Conservation (phyloP, 2,329 filamentous ascomycete genomes). For the Zymoseptoria brevis region DNA sequence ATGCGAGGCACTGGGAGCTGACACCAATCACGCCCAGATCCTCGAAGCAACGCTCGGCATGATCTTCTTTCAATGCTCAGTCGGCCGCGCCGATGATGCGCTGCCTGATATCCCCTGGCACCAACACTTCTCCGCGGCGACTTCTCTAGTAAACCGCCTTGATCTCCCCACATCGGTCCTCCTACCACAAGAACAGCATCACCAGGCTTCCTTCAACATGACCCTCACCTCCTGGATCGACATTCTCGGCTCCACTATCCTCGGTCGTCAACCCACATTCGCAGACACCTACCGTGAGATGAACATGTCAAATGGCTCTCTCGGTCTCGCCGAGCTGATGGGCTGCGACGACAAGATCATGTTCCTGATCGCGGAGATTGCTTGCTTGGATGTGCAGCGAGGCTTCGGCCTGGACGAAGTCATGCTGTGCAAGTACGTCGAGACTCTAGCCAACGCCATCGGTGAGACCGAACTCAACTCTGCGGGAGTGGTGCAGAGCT, state of each 20-base stretch:
- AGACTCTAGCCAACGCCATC: slow-evolving; percentile 79
- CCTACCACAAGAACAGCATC: slow-evolving; percentile 33
- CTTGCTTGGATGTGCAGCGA: slow-evolving; percentile 87
- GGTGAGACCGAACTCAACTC: slow-evolving; percentile 63
- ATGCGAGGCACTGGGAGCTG: slow-evolving; percentile 70
- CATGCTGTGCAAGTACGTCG: slow-evolving; percentile 79
- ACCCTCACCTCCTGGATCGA: slow-evolving; percentile 91
- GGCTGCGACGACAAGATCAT: slow-evolving; percentile 95
- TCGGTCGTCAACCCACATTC: slow-evolving; percentile 75
- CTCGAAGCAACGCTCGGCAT: slow-evolving; percentile 88
- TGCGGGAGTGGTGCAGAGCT: slow-evolving; percentile 37
- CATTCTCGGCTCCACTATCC: slow-evolving; percentile 89
- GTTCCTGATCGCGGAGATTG: slow-evolving; percentile 96
- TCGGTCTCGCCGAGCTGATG: slow-evolving; percentile 87
- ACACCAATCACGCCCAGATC: slow-evolving; percentile 78
- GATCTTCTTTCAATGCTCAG: slow-evolving; percentile 93
- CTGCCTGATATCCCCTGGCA: slow-evolving; percentile 93
- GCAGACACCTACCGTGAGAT: slow-evolving; percentile 95
- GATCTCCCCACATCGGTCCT: slow-evolving; percentile 62
- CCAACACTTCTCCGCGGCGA: slow-evolving; percentile 89
- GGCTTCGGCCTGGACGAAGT: slow-evolving; percentile 74
- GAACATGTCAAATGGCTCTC: slow-evolving; percentile 58
- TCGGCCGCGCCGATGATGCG: slow-evolving; percentile 75
- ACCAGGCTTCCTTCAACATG: slow-evolving; percentile 86
- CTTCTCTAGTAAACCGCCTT: slow-evolving; percentile 76